Evolutionary conservation across 2,329 filamentous ascomycete genomes (phyloP).

Genomic region (Zopfia rhizophila): DNA sequence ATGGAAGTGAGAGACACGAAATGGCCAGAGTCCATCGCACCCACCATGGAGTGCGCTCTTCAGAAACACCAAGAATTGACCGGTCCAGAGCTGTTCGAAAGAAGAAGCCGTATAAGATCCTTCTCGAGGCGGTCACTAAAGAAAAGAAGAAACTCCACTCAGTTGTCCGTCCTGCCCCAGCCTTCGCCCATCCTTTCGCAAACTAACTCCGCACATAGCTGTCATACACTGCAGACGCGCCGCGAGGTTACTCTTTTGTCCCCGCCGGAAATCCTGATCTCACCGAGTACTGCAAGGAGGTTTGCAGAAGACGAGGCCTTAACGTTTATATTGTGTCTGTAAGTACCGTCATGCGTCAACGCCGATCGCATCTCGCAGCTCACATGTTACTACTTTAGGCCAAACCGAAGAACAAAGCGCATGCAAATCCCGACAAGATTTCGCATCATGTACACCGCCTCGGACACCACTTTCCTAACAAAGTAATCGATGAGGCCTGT

Average conservation of each 20-base stretch:
- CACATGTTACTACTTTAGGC: constrained; percentile 39
- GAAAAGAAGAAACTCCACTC: constrained; percentile 70
- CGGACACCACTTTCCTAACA: constrained; percentile 70
- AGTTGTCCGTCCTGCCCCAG: constrained; percentile 49
- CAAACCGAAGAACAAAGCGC: constrained; percentile 60
- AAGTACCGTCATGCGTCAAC: constrained; percentile 41
- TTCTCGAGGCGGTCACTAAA: constrained; percentile 67
- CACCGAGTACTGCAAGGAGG: constrained; percentile 67
- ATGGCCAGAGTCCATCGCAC: constrained; percentile 43
- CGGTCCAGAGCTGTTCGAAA: constrained; percentile 32
- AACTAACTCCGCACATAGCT: constrained; percentile 59
- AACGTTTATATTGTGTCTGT: constrained; percentile 70
- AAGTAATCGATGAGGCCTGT: constrained; percentile 68
- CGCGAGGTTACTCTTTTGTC: constrained; percentile 70
- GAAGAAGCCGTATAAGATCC: constrained; percentile 66
- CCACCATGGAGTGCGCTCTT: constrained; percentile 29
- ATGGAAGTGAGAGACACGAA: constrained; percentile 5
- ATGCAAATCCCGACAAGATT: constrained; percentile 62
- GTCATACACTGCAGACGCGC: constrained; percentile 65
- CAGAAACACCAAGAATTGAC: constrained; percentile 32
- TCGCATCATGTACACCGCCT: constrained; percentile 70
- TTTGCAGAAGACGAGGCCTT: constrained; percentile 64
- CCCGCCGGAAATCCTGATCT: constrained; percentile 69
- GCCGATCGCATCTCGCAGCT: not conserved
- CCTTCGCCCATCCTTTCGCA: constrained; percentile 10